Conservation (phyloP, 2,329 filamentous ascomycete genomes). For the Ilyonectria robusta region DNA sequence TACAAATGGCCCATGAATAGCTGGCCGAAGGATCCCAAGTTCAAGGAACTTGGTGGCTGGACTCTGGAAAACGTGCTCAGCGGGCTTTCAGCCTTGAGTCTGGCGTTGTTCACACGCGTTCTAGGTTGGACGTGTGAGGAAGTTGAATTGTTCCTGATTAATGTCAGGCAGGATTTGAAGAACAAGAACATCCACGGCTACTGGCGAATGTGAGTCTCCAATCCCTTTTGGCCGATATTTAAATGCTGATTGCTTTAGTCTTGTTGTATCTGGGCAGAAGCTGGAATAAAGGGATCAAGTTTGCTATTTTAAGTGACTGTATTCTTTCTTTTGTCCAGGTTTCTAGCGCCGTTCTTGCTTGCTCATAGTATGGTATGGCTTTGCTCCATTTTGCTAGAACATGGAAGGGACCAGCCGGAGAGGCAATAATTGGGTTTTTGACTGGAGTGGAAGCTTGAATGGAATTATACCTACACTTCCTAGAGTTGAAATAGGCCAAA, state of each 20-base stretch:
- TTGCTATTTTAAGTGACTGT: not conserved
- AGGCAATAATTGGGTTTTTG: too few relatives aligned
- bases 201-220: conserved; percentile 9
- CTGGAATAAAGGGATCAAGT: not conserved
- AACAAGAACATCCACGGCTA: conserved; percentile 12
- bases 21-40: conserved; percentile 17
- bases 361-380: too few relatives aligned
- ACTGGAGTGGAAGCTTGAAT: too few relatives aligned
- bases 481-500: too few relatives aligned
- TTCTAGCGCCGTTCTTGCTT: too few relatives aligned
- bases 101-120: conserved; percentile 16
- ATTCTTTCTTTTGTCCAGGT: too few relatives aligned
- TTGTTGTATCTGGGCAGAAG: conserved; percentile 12
- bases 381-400: too few relatives aligned
- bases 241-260: not conserved
- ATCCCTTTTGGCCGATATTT: not conserved
- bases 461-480: too few relatives aligned
- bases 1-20: conserved; percentile 20
- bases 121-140: conserved; percentile 19
- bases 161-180: conserved; percentile 17
- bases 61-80: conserved; percentile 8
- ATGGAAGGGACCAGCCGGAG: too few relatives aligned
- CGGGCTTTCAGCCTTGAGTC: conserved; percentile 12
- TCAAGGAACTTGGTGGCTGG: conserved; percentile 20
- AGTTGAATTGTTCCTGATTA: conserved; percentile 15